Evolutionary conservation across 2,329 filamentous ascomycete species (phyloP).

Genomic region (Colletotrichum liriopes): DNA sequence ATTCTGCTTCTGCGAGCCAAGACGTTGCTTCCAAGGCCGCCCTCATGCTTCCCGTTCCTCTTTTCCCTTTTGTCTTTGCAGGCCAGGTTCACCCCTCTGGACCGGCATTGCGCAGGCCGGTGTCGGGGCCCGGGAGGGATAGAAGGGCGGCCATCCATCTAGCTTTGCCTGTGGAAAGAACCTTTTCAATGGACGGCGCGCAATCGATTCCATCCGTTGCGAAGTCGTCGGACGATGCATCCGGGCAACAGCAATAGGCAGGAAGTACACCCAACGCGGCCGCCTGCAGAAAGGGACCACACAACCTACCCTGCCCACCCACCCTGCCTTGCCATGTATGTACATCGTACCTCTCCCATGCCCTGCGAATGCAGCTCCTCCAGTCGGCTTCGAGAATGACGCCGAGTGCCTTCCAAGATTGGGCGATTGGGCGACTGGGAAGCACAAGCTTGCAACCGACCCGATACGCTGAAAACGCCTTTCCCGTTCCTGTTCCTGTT

Average conservation of each 20-base stretch:
- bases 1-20: slow-evolving; percentile 37
- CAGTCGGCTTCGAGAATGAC: slow-evolving; percentile 6
- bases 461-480: slow-evolving; percentile 18
- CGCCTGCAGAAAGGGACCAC: neutral
- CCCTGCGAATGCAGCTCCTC: slow-evolving; percentile 3
- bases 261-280: neutral
- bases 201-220: no score
- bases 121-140: neutral
- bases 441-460: slow-evolving; percentile 5
- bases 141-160: neutral
- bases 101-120: slow-evolving; percentile 3
- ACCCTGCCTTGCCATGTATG: neutral
- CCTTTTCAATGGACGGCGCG: neutral
- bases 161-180: neutral
- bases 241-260: neutral
- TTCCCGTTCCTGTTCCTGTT: slow-evolving; percentile 11
- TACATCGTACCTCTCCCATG: neutral
- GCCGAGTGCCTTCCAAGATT: neutral
- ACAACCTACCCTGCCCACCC: neutral
- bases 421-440: slow-evolving; percentile 1
- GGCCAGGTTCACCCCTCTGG: neutral
- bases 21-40: slow-evolving; percentile 33
- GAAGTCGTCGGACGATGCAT: neutral
- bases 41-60: neutral
- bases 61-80: neutral